Percentiles rank a stretch among this genome's conserved stretches.
Conservation (phyloP, 1,284 basidiomycete genomes). For the Ceratobasidium sp. region DNA sequence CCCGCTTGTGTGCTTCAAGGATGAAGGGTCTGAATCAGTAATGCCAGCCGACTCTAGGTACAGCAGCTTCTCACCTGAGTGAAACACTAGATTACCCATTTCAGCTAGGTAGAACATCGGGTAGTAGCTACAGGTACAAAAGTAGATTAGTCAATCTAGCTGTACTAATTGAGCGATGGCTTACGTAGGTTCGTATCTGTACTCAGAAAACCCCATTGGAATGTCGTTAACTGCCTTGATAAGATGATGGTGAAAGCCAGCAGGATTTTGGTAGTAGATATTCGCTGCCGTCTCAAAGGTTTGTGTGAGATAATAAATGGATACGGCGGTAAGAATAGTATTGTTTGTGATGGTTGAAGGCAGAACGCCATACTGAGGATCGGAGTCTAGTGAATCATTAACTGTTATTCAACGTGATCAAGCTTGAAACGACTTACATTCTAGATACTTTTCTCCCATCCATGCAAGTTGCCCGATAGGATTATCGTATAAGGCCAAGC, state of each 20-base stretch:
- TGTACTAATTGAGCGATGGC: neutral
- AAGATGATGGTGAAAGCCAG: conserved; percentile 7
- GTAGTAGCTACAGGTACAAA: neutral
- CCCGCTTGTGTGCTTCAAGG: conserved; percentile 4
- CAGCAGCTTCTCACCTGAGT: neutral
- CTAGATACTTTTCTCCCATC: conserved; percentile 47
- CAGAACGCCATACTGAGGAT: conserved; percentile 4
- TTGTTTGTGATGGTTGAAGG: conserved; percentile 28
- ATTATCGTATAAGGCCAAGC: conserved; percentile 45
- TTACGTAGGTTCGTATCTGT: conserved; percentile 40
- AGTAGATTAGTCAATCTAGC: neutral
- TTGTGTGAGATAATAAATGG: conserved; percentile 47
- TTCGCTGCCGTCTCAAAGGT: conserved; percentile 44
- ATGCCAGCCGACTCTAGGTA: neutral
- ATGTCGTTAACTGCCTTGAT: conserved; percentile 30
- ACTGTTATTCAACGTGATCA: neutral
- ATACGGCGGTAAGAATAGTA: conserved; percentile 44
- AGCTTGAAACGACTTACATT: neutral
- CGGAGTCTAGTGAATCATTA: neutral
- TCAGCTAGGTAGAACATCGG: conserved; percentile 21
- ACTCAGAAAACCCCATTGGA: conserved; percentile 42
- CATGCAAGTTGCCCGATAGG: conserved; percentile 46
- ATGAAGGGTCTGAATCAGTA: neutral
- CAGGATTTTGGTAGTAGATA: conserved; percentile 44
- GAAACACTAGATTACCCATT: conserved; percentile 16